Conservation (phyloP, 1,139 yeast genomes). For the Pichia sp. region DNA sequence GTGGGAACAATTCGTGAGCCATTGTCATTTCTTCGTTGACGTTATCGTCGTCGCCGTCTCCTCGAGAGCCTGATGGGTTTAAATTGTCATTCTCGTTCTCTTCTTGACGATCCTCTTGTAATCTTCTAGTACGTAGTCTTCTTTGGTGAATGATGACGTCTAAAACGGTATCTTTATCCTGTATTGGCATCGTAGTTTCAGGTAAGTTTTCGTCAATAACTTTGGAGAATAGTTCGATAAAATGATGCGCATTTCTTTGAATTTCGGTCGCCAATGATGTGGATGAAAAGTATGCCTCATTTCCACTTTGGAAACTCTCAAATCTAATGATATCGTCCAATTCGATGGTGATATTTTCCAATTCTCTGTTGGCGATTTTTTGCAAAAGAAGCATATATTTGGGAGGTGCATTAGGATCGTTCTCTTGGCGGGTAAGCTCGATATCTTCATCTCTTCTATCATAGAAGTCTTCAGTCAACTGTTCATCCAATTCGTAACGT, state of each 20-base stretch:
- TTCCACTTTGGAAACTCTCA: slow-evolving; percentile 33
- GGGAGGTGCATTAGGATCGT: slow-evolving; percentile 38
- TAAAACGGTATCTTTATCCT: slow-evolving; percentile 82
- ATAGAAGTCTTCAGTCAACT: slow-evolving; percentile 18
- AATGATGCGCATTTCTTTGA: slow-evolving; percentile 68
- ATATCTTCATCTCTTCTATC: slow-evolving; percentile 28
- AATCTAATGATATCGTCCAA: slow-evolving; percentile 75
- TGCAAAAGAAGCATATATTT: slow-evolving; percentile 77
- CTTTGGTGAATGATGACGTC: slow-evolving; percentile 93
- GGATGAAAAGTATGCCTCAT: slow-evolving; percentile 14
- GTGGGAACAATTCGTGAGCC: slow-evolving; percentile 55
- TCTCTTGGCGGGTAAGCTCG: slow-evolving; percentile 16
- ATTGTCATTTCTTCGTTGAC: slow-evolving; percentile 20
- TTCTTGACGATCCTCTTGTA: slow-evolving; percentile 58
- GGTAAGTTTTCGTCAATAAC: slow-evolving; percentile 83
- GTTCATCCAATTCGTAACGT: slow-evolving; percentile 23
- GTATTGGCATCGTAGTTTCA: slow-evolving; percentile 63
- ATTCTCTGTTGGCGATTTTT: slow-evolving; percentile 75
- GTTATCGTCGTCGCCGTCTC: slow-evolving; percentile 20
- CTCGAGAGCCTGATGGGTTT: slow-evolving; percentile 23
- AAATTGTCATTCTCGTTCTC: slow-evolving; percentile 33
- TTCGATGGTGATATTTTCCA: slow-evolving; percentile 61
- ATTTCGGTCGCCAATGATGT: slow-evolving; percentile 46
- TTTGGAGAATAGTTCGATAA: slow-evolving; percentile 65
- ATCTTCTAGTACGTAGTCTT: slow-evolving; percentile 67